Evolutionary conservation across 352 stramenopile genomes (phyloP), one percentile per base, ranked within the genome.

Genomic region (Globisporangium nagaii): DNA sequence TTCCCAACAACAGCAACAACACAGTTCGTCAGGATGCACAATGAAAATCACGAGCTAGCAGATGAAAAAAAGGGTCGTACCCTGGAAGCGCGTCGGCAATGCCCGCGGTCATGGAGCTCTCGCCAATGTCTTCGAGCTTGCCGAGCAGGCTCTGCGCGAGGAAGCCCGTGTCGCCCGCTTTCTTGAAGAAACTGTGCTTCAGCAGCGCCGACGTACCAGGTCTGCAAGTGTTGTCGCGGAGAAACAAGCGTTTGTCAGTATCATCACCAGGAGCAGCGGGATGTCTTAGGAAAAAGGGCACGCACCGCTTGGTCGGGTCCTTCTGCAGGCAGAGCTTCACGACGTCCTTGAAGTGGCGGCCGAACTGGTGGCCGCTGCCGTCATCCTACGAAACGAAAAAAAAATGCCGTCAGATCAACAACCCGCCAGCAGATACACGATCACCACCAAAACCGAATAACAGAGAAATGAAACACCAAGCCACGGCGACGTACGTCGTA

Each of bases 151-250:
- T 88, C 27, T 70, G 45, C 12, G 83, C 82, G 30, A 93, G 58
- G 58, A 83, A 93, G 3, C 22, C 59, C 28, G 77, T 85, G 42
- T 87, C 81, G 22, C 75, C 76, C 30, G 86, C 85, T 63, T 94
- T 95, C 66, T 91, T 93, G 62, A 96, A 92, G 55, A 95, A 96
- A 51, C 75, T 90, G 68, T 96, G 81, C 68, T 94, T 93, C 52
- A 96, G 66, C 58, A 96, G 56, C 42, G 80, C 71, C 46, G 80
- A 79, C 4, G 86, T 94, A 12, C 75, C 84, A 28, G 84, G 86
- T 45, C 79, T 91, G 62, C n/a, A 60, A 20, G 7, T 15, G 6
- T 20, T 47, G 17, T 13, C 22, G n/a, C n/a, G n/a, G n/a, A n/a
- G n/a, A n/a, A n/a, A n/a, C n/a, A n/a, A n/a, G n/a, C n/a, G n/a